A percentile compares a stretch with the other conserved stretches of the same genome.
These are phyloP conservation scores for Colletotrichum nymphaeae DNA, from an alignment of 2,329 filamentous ascomycete species.

Conservation along the genomic window DNA sequence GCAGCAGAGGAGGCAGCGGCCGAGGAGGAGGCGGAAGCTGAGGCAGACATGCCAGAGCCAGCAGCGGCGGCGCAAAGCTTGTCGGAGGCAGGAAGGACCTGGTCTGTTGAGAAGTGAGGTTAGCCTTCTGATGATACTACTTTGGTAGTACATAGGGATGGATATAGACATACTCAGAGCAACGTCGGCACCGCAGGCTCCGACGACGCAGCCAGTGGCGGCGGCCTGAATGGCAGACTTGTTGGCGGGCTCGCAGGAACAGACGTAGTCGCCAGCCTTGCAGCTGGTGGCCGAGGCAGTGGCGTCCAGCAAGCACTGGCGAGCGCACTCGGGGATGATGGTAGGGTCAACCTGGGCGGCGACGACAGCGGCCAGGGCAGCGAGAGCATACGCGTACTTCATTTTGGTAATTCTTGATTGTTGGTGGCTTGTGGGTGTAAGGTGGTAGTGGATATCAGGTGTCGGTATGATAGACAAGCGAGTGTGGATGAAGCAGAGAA, in stretches of 20 bases:
- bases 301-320: constrained; percentile 49
- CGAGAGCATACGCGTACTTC: constrained; percentile 40
- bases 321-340: constrained; percentile 48
- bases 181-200: constrained; percentile 48
- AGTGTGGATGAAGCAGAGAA: constrained; percentile 7
- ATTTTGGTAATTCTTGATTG: constrained; percentile 29
- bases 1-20: not conserved
- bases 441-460: not conserved
- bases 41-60: constrained; percentile 11
- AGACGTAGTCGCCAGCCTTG: constrained; percentile 43
- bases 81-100: constrained; percentile 52
- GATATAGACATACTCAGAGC: constrained; percentile 50
- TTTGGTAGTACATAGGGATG: not conserved
- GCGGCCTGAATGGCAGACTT: constrained; percentile 45
- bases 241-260: constrained; percentile 48
- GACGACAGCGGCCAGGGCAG: constrained; percentile 46
- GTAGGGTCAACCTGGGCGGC: constrained; percentile 42
- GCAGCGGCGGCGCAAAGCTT: constrained; percentile 45
- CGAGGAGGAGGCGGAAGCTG: not conserved
- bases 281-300: constrained; percentile 46
- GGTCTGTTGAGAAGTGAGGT: constrained; percentile 42
- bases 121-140: not conserved
- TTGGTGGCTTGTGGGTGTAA: constrained; percentile 31
- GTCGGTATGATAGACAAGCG: constrained; percentile 21
- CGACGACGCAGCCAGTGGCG: constrained; percentile 50